Evolutionary conservation across 805 yeast species (phyloP), one percentile per base, ranked within the genome.

Genomic region (Starmerella ratchasimensis): DNA sequence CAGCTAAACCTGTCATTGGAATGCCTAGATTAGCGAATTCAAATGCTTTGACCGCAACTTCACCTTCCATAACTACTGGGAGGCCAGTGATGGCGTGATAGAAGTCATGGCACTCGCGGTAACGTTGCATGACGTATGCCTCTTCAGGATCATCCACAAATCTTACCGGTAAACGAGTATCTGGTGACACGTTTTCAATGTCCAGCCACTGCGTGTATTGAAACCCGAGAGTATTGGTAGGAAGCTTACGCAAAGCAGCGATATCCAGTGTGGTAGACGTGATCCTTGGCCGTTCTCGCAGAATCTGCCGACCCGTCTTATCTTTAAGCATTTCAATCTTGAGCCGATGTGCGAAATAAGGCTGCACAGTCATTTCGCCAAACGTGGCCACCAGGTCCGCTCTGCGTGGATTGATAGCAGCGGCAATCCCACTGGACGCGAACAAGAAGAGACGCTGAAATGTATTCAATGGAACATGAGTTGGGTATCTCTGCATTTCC

Each of bases 71-170:
- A 31, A 80, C 76, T 33, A 86, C 80, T 0, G 97, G 97, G 35
- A 82, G 65, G 13, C 93, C 88, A 0, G 93, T 79, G 21, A 90
- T 67, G 1, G 97, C 81, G 55, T 90, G 98, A 55, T 84, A 88
- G 53, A 90, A 90, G 54, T 90, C 98, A 53, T 90, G 98, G 54
- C 95, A 86, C 56, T 90, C 97, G 37, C 98, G 71, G 56, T 88
- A 90, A 50, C 98, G 64, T 56, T 83, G 93, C 64, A 76, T 83
- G n/a, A 88, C 78, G 54, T 78, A 90, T 1, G 95, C 95, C 47
- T 82, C 70, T 51, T 83, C 93, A 31, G 81, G 86, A 54, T 90
- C 84, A 45, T 81, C 86, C 30, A 90, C 82, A 58, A 72, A 90
- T 43, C 72, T 73, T 8, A 90, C 97, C 1, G 83, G 78, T 2